A percentile compares a stretch with the other conserved stretches of the same genome.
Conservation (phyloP, 1,284 basidiomycete species). For the Uromyces viciae-fabae region DNA sequence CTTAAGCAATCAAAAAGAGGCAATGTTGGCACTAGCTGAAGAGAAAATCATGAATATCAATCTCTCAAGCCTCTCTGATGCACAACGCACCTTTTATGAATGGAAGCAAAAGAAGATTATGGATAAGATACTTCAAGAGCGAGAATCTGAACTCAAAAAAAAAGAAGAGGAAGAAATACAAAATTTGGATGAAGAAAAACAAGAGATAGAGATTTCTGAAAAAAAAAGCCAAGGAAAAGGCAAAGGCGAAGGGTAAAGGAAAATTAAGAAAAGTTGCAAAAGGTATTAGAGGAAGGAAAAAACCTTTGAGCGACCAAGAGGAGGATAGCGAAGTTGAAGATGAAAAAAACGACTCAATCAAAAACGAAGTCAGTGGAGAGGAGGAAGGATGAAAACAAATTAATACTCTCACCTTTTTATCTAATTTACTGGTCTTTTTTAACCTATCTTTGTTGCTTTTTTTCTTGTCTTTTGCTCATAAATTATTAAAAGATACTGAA, state of each 20-base stretch:
- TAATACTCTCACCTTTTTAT: no score
- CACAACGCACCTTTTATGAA: background rate
- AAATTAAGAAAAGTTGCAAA: background rate
- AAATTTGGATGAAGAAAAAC: background rate
- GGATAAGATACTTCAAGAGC: background rate
- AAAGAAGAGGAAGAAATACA: background rate
- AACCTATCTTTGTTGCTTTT: no score
- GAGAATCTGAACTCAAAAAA: background rate
- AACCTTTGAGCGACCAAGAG: no score
- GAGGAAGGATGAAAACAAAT: no score
- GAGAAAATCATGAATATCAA: background rate
- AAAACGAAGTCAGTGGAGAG: no score
- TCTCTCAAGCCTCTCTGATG: background rate
- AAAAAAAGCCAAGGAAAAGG: background rate
- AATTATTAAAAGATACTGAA: no score
- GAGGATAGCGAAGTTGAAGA: no score
- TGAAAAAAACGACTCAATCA: no score
- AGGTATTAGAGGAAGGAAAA: background rate
- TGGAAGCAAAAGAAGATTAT: conserved; percentile 6
- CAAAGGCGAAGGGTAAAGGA: background rate
- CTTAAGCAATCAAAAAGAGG: background rate
- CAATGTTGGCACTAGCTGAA: background rate
- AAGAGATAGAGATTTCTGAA: background rate
- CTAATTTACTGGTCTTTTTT: no score
- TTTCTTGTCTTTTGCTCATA: no score